Percentiles rank a stretch among this genome's conserved stretches.
Conservation (phyloP, 352 stramenopile species). For the Phytophthora nicotianae region DNA sequence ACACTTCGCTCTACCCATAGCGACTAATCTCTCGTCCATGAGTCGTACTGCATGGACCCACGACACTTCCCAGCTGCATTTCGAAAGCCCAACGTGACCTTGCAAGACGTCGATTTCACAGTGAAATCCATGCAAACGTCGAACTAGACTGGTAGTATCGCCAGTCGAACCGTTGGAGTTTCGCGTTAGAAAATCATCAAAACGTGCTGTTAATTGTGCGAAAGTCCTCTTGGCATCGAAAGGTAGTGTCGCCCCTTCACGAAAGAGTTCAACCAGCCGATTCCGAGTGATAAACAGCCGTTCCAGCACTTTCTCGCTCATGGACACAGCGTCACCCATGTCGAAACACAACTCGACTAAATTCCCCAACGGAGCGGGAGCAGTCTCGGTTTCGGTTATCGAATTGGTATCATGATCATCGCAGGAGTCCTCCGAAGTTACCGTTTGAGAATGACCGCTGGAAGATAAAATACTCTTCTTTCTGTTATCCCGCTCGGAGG, state of each 20-base stretch:
- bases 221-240: neutral
- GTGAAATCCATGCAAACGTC: neutral
- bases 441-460: slow-evolving; percentile 1
- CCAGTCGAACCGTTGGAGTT: neutral
- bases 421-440: neutral
- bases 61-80: neutral
- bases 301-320: neutral
- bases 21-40: neutral
- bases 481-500: neutral
- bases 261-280: neutral
- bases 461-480: neutral
- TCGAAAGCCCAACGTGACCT: neutral
- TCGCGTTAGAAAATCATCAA: neutral
- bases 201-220: slow-evolving; percentile 1
- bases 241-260: neutral
- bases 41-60: neutral
- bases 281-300: slow-evolving; percentile 8
- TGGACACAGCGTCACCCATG: slow-evolving; percentile 2
- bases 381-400: neutral
- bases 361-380: neutral
- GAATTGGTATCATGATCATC: neutral
- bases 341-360: slow-evolving; percentile 5
- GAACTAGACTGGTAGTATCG: neutral
- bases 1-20: neutral
- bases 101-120: neutral